Base-by-base conservation (phyloP, 148 eudicot species). In the Silene conica region DNA sequence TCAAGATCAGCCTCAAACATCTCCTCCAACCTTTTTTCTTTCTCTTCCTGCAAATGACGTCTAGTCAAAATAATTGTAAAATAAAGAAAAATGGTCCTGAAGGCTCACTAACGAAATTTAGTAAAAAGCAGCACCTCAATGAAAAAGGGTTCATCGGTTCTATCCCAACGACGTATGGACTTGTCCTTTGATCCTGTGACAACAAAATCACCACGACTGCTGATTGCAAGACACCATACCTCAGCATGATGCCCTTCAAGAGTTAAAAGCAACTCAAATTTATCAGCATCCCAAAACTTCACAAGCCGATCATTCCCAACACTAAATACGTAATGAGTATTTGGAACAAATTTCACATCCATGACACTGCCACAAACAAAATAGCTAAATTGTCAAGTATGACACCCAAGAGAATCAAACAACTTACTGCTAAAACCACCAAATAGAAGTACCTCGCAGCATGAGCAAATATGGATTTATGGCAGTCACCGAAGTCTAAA, bases 281-380 rank as follows among this genome's bases (percentile, higher is more conserved):
- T 95, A 87, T 95, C 97, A 7, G 94, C 99, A 84, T 95, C 99
- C 99, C 99, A 95, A 81, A 92, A 95, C 60, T 95, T 95, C 64
- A 95, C 80, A 34, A 90, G 87, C 52, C 93, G 87, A 66, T 95
- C 99, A 80, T 89, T 95, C 73, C 99, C 99, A 76, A 90, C 99
- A 81, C 97, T 95, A 71, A 95, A 95, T 81, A 95, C 74, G 79
- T 92, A 95, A 80, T 95, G 99, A 21, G 99, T 92, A 71, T 87
- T 90, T 50, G 73, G 85, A 57, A 95, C 99, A 82, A 95, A 95
- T 74, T 84, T 85, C 81, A 95, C 99, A 63, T 93, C 99, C 93
- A 86, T 90, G 74, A 95, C 99, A 85, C 99, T 95, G 92, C 67
- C 77, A 84, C 48, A 70, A 21, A 61, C 31, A 54, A 74, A 71